Base-by-base conservation (phyloP, 352 stramenopile genomes). In the Halophytophthora polymorphica region DNA sequence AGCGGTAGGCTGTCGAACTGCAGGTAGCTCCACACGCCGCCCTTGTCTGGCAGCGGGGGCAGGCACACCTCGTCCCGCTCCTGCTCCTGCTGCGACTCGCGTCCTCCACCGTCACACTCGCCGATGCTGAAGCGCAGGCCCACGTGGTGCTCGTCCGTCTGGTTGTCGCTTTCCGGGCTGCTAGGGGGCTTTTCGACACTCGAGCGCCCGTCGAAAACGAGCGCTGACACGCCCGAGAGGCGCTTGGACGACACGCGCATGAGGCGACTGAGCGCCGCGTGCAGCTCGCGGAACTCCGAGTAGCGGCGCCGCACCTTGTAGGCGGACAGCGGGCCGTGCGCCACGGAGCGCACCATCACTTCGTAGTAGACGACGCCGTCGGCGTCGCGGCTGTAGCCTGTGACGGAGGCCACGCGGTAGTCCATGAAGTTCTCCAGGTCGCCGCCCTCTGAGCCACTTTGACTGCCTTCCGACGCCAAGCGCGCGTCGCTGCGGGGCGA, bases 331-430 rank as follows among this genome's bases (percentile, higher is more conserved):
- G 79, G 79, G 0, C 79, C 79, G 53, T 87, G 71, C 8, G 73
- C 63, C 2, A 58, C 69, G 6, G 73, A 87, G 37, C 75, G 64
- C 45, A 90, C 73, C 28, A 88, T 77, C 51, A 90, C 83, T 56
- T 90, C 79, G 47, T 90, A 90, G 59, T 88, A 90, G 14, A 88
- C 75, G 43, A 90, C 56, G 15, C 77, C 79, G 58, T 90, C 79
- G 1, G 74, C 79, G 51, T 87, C 79, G 34, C 77, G 70, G 35
- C 77, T 86, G 68, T 87, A 90, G 29, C 79, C 79, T 12, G 79
- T 87, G 41, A 90, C 76, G 7, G 70, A 83, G 0, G 75, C 79
- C 17, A 81, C 52, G 21, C 79, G 77, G 37, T 75, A 69, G 56
- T 87, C 76, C 45, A 90, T 71, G 58, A 90, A 90, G 53, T 90